These are phyloP conservation scores for Ophiostoma montium DNA, from an alignment of 2,329 filamentous ascomycete species.

Conservation along the genomic window DNA sequence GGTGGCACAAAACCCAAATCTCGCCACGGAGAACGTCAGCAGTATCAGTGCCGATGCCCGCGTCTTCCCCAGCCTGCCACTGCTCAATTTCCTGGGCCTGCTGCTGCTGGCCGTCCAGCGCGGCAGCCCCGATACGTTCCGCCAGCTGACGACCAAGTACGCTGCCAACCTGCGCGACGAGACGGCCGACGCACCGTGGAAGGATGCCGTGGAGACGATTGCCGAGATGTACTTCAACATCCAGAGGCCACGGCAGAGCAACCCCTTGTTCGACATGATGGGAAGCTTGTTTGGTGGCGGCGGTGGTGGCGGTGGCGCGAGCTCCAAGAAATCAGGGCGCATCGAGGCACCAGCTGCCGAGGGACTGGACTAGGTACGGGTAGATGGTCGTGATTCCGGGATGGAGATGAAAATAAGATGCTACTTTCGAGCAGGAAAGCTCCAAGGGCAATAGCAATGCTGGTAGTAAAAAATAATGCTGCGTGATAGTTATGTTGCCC, in stretches of 20 bases:
- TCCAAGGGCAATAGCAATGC: no score
- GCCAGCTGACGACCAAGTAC: slow-evolving; percentile 72
- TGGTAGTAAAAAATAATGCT: no score
- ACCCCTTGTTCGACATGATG: slow-evolving; percentile 97
- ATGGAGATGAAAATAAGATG: no score
- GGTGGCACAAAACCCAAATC: slow-evolving; percentile 31
- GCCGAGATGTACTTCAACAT: slow-evolving; percentile 97
- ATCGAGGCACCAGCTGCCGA: slow-evolving; percentile 39
- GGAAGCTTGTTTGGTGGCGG: slow-evolving; percentile 77
- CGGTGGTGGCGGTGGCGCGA: slow-evolving; percentile 34
- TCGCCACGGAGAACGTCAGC: slow-evolving; percentile 71
- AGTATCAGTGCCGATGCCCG: slow-evolving; percentile 58
- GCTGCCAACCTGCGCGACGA: slow-evolving; percentile 58
- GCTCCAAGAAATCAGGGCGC: slow-evolving; percentile 28
- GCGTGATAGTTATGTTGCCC: no score
- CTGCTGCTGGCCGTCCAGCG: slow-evolving; percentile 73
- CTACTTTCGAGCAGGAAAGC: no score
- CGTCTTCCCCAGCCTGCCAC: slow-evolving; percentile 80
- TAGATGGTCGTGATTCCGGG: no score
- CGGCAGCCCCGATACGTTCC: slow-evolving; percentile 63
- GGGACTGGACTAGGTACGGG: slow-evolving; percentile 35
- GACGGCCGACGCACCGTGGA: slow-evolving; percentile 49
- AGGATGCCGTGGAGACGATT: slow-evolving; percentile 69
- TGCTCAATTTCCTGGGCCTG: slow-evolving; percentile 86
- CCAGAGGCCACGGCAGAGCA: slow-evolving; percentile 72